Conservation (phyloP, 768 basidiomycete species). For the Termitomyces sp. region DNA sequence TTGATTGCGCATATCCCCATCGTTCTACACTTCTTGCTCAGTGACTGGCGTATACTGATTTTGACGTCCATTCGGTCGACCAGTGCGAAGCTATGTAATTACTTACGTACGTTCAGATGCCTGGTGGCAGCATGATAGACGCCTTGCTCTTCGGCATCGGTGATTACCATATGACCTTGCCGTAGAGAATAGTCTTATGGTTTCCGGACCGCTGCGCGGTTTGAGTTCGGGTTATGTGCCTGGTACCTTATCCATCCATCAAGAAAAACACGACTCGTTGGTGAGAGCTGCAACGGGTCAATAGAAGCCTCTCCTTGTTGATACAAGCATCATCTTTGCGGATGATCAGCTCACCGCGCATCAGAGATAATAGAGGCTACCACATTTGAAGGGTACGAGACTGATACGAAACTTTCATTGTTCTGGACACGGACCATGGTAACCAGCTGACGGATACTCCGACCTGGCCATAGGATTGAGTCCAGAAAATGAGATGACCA, state of each 20-base stretch:
- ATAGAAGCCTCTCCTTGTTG: not conserved
- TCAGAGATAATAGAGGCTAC: not conserved
- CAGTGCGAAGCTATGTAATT: not conserved
- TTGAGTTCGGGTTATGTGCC: not conserved
- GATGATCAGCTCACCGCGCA: not conserved
- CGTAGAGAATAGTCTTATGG: not conserved
- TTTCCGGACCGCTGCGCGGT: not conserved
- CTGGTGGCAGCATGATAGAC: not conserved
- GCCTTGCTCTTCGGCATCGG: conserved; percentile 1
- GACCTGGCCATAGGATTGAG: not conserved
- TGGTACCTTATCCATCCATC: not conserved
- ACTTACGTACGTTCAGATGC: not conserved
- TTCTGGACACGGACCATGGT: not conserved
- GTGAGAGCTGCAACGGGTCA: not conserved
- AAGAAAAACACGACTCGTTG: not conserved
- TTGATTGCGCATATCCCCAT: not conserved
- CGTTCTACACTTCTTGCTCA: not conserved
- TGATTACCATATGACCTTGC: not conserved
- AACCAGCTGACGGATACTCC: not conserved
- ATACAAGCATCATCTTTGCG: not conserved
- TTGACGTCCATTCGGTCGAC: not conserved
- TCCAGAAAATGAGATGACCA: not conserved
- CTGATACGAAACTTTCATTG: not conserved
- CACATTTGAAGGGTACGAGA: not conserved
- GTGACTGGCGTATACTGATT: not conserved